A percentile compares a stretch with the other conserved stretches of the same genome.
Conservation (phyloP, 139 green algal genomes). For the Limnomonas spitsbergensis region DNA sequence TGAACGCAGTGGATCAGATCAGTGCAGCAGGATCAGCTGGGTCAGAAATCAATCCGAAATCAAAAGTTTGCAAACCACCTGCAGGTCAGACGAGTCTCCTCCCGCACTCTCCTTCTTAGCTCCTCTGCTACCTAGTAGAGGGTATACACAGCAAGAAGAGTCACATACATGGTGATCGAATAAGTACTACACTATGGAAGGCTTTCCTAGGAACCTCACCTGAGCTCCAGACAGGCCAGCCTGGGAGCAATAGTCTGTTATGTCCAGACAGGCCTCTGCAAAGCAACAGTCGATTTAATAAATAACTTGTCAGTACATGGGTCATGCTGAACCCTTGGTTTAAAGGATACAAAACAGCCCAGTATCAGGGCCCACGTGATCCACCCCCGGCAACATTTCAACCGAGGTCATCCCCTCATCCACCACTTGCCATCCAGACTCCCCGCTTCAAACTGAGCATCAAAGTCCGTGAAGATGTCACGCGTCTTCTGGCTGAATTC, state of each 20-base stretch:
- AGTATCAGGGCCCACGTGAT: too few species aligned
- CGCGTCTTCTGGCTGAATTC: slow-evolving; percentile 41
- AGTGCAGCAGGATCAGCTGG: too few species aligned
- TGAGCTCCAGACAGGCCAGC: slow-evolving; percentile 45
- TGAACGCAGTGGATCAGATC: too few species aligned
- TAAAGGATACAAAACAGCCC: too few species aligned
- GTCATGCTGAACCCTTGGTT: too few species aligned
- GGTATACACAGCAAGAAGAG: neutral
- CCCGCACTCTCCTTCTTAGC: slow-evolving; percentile 49
- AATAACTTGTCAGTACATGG: too few species aligned
- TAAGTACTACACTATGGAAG: too few species aligned
- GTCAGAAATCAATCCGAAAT: neutral
- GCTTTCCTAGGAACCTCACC: slow-evolving; percentile 28
- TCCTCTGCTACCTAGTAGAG: slow-evolving; percentile 49
- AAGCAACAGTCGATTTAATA: too few species aligned
- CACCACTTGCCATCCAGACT: slow-evolving; percentile 81
- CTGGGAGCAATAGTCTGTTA: slow-evolving; percentile 67
- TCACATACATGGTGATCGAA: too few species aligned
- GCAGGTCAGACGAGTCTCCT: slow-evolving; percentile 70
- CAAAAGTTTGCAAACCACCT: too few species aligned
- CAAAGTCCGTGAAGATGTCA: slow-evolving; percentile 64
- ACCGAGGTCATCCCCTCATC: too few species aligned
- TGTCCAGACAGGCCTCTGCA: slow-evolving; percentile 73
- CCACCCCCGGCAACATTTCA: too few species aligned
- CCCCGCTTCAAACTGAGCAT: slow-evolving; percentile 68